Evolutionary conservation across 202 grass and related monocot genomes (phyloP), one percentile per base, ranked within the genome.

Genomic region (Brachypodium distachyon): DNA sequence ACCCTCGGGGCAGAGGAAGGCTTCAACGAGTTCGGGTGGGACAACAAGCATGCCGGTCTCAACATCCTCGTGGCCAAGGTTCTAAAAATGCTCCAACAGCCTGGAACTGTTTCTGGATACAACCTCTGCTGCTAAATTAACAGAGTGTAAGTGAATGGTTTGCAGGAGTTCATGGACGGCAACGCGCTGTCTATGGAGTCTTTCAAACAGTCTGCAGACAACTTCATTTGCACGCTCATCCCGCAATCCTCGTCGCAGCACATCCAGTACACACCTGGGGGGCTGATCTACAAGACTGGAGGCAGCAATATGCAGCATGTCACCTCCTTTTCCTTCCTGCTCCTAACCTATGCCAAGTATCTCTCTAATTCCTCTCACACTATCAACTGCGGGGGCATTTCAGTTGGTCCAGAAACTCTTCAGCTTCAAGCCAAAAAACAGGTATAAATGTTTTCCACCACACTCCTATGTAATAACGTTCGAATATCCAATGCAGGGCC

Each of bases 251-350:
- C 89, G 25, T 97, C 91, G 6, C 90, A 82, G 0, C 95, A 94
- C 70, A 90, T 97, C 76, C 70, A 84, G 4, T 97, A 94, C 84
- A 94, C 89, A 3, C 87, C 87, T 4, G 89, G 89, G 2, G 95
- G 95, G 7, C 81, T 98, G 76, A 86, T 98, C 57, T 97, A 97
- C 84, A 97, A 88, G 67, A 84, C 89, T 27, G 95, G 95, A 63
- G 95, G 95, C 67, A 94, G 95, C 73, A 97, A 97, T 51, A 97
- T 90, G 95, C 95, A 97, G 60, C 95, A 97, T 85, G 95, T 97
- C 53, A 97, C 95, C 17, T 79, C 91, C 61, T 87, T 97, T 56
- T 84, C 95, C 4, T 97, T 97, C 72, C 89, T 97, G n/a, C 91
- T 97, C 64, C 82, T 97, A 1, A 61, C 89, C 6, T 97, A 97